Evolutionary conservation across 2,329 filamentous ascomycete species (phyloP).

Genomic region (Xylariaceae sp.): DNA sequence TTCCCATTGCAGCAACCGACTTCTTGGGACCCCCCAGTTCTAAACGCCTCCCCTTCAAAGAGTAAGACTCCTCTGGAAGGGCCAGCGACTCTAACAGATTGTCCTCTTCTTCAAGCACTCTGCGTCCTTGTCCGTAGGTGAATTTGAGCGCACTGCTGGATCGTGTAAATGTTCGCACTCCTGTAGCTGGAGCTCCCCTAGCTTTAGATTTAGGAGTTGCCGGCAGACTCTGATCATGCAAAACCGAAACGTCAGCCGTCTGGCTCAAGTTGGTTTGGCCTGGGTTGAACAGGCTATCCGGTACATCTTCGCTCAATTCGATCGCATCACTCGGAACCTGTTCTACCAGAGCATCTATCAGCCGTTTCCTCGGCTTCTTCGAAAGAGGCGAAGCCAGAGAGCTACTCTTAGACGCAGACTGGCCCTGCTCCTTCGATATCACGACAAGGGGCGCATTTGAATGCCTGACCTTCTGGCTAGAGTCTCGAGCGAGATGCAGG

Average conservation of each 20-base stretch:
- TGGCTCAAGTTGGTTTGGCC: slow-evolving; percentile 31
- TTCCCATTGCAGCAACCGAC: slow-evolving; percentile 18
- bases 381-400: slow-evolving; percentile 12
- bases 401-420: slow-evolving; percentile 9
- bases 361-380: slow-evolving; percentile 37
- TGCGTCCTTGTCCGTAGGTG: slow-evolving; percentile 42
- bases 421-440: slow-evolving; percentile 19
- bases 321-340: slow-evolving; percentile 34
- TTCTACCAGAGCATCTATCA: slow-evolving; percentile 40
- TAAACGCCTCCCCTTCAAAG: slow-evolving; percentile 40
- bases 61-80: slow-evolving; percentile 33
- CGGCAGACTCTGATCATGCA: slow-evolving; percentile 31
- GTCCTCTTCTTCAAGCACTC: slow-evolving; percentile 41
- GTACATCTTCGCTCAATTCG: slow-evolving; percentile 24
- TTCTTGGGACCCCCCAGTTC: slow-evolving; percentile 39
- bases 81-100: slow-evolving; percentile 38
- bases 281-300: slow-evolving; percentile 25
- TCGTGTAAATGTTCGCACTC: slow-evolving; percentile 37
- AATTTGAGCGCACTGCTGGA: slow-evolving; percentile 41
- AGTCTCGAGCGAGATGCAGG: slow-evolving; percentile 36
- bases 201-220: slow-evolving; percentile 35
- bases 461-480: slow-evolving; percentile 21
- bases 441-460: slow-evolving; percentile 8
- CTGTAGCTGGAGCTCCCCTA: slow-evolving; percentile 26
- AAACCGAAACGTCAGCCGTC: slow-evolving; percentile 27